Conservation (phyloP, 805 yeast species). For the Sporopachydermia lactativora region DNA sequence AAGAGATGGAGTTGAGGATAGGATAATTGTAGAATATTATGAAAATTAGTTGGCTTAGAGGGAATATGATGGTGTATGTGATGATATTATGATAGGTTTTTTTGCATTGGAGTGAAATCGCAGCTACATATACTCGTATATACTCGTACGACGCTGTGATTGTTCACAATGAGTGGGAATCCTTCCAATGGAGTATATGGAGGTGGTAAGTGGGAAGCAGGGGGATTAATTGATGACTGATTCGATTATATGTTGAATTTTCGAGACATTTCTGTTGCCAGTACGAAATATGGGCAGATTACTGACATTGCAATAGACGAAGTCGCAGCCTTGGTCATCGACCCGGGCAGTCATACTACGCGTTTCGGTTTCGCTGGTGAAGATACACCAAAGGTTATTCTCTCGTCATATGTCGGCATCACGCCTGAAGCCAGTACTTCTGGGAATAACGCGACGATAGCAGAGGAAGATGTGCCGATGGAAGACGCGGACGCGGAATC, state of each 20-base stretch:
- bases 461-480: conserved; percentile 3
- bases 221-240: not conserved
- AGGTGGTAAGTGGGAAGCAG: not conserved
- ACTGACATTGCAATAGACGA: conserved; percentile 47
- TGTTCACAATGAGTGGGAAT: not conserved
- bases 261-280: too few species aligned
- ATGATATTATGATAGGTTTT: too few species aligned
- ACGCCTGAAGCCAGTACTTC: not conserved
- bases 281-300: too few species aligned
- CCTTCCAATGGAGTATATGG: not conserved
- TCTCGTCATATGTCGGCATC: conserved; percentile 55
- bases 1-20: too few species aligned
- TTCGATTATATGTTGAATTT: too few species aligned
- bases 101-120: too few species aligned
- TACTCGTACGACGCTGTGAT: not conserved
- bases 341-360: conserved; percentile 77
- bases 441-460: not conserved
- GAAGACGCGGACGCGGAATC: conserved; percentile 2
- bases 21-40: too few species aligned
- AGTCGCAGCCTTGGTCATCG: conserved; percentile 79
- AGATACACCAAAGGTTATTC: conserved; percentile 63
- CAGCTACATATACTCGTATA: too few species aligned
- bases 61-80: too few species aligned
- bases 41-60: too few species aligned
- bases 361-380: conserved; percentile 89